Base-by-base conservation (phyloP, 1,139 yeast species). In the Blastobotrys serpentis region DNA sequence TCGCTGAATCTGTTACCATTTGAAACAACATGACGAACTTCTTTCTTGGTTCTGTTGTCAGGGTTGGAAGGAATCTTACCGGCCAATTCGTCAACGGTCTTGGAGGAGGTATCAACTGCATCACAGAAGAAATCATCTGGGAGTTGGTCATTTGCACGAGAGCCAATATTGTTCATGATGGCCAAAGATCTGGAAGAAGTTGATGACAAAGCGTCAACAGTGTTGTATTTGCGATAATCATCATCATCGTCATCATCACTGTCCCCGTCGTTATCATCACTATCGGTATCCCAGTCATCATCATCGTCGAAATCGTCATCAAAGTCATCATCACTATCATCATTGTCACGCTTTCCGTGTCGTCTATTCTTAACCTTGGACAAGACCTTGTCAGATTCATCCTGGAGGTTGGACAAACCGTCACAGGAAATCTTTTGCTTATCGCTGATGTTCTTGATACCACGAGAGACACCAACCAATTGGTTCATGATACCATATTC, bases 401-500 rank as follows among this genome's bases (percentile, higher is more conserved):
- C 25, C 13, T 36, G 19, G n/a, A 36, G 25, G 23, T 19, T 36
- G 19, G 40, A 17, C 40, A 36, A 13, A 11, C 40, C 40, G 16
- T 36, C 40, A 19, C 40, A 36, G 16, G 22, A 17, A 13, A 36
- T 19, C 10, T 36, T 18, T 8, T 17, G 23, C 8, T 25, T 7
- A 14, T 36, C 22, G 25, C 16, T 19, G 22, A 36, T 17, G 4
- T 36, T 4, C 25, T 36, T 19, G 25, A 36, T 36, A 7, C 40
- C 40, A 3, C 14, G 6, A n/a, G 40, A 36, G 10, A 36, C 16
- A 14, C 40, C 40, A 4, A 36, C 40, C 8, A 36, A 11, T 25
- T 36, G 18, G 40, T 36, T 36, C 40, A 36, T 36, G 25, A 36
- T 36, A 7, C 40, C 40, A 36, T 19, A 7, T 7, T 17, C 22